Conservation (phyloP, 257 asterid genomes). For the Datura wrightii region DNA sequence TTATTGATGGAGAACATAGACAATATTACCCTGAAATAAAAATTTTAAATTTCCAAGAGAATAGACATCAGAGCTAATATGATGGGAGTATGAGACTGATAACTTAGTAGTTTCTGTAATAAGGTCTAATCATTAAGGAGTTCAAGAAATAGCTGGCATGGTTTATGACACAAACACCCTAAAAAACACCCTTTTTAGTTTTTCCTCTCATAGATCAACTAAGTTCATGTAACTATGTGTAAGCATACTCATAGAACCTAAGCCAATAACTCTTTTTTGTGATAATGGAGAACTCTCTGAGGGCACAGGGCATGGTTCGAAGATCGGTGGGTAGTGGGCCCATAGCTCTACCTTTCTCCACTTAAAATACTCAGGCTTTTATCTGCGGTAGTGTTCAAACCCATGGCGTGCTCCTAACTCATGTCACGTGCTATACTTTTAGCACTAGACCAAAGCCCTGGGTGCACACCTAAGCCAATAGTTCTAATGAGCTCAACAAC, state of each 20-base stretch:
- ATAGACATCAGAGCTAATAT: not conserved
- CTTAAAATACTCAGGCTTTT: not conserved
- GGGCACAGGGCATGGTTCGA: not conserved
- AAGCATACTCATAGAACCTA: not conserved
- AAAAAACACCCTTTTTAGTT: too few relatives aligned
- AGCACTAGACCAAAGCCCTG: not conserved
- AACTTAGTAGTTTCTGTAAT: not conserved
- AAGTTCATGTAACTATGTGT: not conserved
- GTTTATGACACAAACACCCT: not conserved
- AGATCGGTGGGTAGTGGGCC: not conserved
- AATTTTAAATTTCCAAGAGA: not conserved
- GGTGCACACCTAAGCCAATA: not conserved
- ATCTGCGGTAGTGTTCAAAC: not conserved
- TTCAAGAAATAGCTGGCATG: slow-evolving; percentile 11
- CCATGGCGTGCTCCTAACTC: not conserved
- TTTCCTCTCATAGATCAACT: not conserved
- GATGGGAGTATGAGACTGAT: not conserved
- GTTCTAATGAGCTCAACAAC: slow-evolving; percentile 4
- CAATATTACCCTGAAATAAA: not conserved
- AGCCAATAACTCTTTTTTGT: not conserved
- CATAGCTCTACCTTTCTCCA: not conserved
- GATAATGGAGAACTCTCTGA: not conserved
- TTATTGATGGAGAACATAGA: not conserved
- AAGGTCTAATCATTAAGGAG: not conserved
- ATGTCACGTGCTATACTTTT: not conserved